A percentile compares a stretch with the other conserved stretches of the same genome.
Evolutionary conservation across 139 green algal genomes (phyloP).

Genomic region (Coelastrella sp.): DNA sequence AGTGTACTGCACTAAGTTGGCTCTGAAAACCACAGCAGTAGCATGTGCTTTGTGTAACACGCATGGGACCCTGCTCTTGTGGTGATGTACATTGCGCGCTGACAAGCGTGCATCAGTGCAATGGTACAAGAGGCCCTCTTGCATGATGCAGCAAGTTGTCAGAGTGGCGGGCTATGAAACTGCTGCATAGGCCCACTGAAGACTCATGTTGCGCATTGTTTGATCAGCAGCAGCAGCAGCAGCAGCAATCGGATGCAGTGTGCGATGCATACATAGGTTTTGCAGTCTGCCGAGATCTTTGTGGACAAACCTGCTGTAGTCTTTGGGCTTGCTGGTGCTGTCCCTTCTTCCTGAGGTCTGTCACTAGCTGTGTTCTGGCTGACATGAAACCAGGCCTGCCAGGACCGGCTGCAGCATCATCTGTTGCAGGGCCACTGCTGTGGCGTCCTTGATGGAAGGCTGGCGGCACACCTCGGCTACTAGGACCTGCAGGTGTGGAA

Average conservation of each 20-base stretch:
- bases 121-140: too few relatives aligned
- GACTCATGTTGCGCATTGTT: neutral
- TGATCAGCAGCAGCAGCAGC: neutral
- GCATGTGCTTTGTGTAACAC: too few relatives aligned
- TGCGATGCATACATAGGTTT: too few relatives aligned
- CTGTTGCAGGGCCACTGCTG: neutral
- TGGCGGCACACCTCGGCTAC: neutral
- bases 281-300: neutral
- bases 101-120: too few relatives aligned
- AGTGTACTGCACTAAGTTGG: too few relatives aligned
- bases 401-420: neutral
- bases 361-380: slow-evolving; percentile 50
- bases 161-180: too few relatives aligned
- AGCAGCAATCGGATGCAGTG: neutral
- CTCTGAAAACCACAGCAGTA: too few relatives aligned
- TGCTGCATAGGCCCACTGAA: too few relatives aligned
- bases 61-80: too few relatives aligned
- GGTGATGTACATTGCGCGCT: too few relatives aligned
- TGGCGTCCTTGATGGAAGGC: neutral
- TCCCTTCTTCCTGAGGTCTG: slow-evolving; percentile 62
- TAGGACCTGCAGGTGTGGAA: neutral
- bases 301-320: slow-evolving; percentile 1
- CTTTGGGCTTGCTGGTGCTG: slow-evolving; percentile 50
- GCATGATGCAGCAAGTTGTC: too few relatives aligned
- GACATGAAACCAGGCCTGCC: slow-evolving; percentile 55